These are phyloP conservation scores for Aureobasidium sp. DNA, from an alignment of 2,329 filamentous ascomycete genomes.

Conservation along the genomic window DNA sequence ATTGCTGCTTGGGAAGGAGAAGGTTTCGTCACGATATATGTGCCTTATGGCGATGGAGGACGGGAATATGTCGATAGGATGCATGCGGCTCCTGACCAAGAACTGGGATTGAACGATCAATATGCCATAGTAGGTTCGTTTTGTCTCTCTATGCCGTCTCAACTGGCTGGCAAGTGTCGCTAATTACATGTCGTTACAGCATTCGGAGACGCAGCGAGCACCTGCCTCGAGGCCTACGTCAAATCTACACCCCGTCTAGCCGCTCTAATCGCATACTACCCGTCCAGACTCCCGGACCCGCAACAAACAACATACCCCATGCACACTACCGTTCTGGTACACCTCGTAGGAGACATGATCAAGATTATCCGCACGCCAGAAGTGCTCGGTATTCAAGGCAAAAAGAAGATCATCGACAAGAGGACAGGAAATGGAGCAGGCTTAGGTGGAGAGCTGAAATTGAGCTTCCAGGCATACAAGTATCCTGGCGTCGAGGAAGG, in stretches of 20 bases:
- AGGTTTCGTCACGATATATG: conserved; percentile 50
- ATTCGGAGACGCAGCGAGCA: conserved; percentile 52
- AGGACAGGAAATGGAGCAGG: conserved; percentile 43
- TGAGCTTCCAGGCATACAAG: conserved; percentile 36
- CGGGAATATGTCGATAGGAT: conserved; percentile 38
- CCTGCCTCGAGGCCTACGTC: conserved; percentile 49
- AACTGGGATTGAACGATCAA: conserved; percentile 49
- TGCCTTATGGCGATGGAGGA: conserved; percentile 44
- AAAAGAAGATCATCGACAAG: conserved; percentile 39
- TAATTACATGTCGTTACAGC: conserved; percentile 32
- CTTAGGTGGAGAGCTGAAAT: conserved; percentile 36
- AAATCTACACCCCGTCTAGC: conserved; percentile 49
- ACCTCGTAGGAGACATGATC: conserved; percentile 43
- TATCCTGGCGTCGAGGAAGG: conserved; percentile 52
- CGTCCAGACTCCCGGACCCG: conserved; percentile 46
- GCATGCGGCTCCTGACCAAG: conserved; percentile 43
- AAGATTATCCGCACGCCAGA: conserved; percentile 41
- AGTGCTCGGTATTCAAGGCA: conserved; percentile 44
- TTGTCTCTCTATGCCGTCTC: neutral
- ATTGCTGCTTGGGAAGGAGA: conserved; percentile 50
- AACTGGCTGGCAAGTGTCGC: neutral
- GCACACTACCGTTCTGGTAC: conserved; percentile 43
- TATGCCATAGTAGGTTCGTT: conserved; percentile 53
- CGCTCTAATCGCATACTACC: conserved; percentile 56
- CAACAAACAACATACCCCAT: conserved; percentile 35